phyloP scores from a whole-genome alignment of 192 early-diverging fungal species.

The Umbelopsis sp. region DNA sequence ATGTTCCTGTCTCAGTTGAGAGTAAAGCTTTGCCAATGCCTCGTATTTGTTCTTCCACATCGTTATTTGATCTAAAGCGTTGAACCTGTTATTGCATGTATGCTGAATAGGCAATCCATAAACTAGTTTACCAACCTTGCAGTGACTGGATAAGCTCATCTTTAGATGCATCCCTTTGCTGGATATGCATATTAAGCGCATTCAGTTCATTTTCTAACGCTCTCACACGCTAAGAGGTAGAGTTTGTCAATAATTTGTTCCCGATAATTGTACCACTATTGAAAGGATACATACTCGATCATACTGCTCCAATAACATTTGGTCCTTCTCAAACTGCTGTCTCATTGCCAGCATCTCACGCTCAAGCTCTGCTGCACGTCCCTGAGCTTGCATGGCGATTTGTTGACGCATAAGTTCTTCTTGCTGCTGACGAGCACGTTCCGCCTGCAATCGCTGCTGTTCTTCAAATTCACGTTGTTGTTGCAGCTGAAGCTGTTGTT shows the following conservation, averaged over 20 bases:
- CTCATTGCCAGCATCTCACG: conserved; percentile 78
- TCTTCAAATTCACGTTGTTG: conserved; percentile 78
- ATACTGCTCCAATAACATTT: conserved; percentile 85
- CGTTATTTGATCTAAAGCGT: conserved; percentile 76
- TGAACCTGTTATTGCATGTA: neutral
- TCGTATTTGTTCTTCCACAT: conserved; percentile 99
- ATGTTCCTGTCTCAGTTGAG: conserved; percentile 94
- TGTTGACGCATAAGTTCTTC: conserved; percentile 81
- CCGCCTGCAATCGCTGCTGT: conserved; percentile 71
- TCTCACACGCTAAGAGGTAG: conserved; percentile 63
- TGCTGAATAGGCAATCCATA: neutral
- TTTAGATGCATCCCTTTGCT: conserved; percentile 77
- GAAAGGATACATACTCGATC: conserved; percentile 55
- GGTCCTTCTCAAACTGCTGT: conserved; percentile 81
- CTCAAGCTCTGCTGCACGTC: conserved; percentile 76
- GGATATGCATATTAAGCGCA: conserved; percentile 65
- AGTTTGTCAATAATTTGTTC: neutral
- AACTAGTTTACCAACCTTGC: conserved; percentile 58
- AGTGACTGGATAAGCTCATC: conserved; percentile 83
- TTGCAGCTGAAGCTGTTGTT: conserved; percentile 65
- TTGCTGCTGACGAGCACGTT: conserved; percentile 70
- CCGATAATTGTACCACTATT: neutral
- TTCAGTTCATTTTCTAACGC: conserved; percentile 84
- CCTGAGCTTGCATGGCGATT: conserved; percentile 78
- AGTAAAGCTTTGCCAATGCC: conserved; percentile 96